A percentile compares a stretch with the other conserved stretches of the same genome.
These are phyloP conservation scores for Phallus indusiatus DNA, from an alignment of 768 basidiomycete genomes.

Conservation along the genomic window DNA sequence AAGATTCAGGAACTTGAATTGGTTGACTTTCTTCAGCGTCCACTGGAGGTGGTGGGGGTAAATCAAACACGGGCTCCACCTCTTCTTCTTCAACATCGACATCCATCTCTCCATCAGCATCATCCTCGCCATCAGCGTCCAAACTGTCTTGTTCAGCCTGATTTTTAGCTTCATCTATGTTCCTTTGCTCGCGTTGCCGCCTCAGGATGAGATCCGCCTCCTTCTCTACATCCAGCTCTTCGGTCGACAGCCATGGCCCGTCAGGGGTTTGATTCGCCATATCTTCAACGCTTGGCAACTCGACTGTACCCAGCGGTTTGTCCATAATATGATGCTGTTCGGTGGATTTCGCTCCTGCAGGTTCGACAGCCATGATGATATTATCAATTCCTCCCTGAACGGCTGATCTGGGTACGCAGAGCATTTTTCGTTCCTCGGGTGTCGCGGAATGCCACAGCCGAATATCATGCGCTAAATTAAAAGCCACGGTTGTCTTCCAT, in stretches of 20 bases:
- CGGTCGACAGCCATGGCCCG: background rate
- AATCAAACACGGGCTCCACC: slow-evolving; percentile 6
- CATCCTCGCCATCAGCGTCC: slow-evolving; percentile 29
- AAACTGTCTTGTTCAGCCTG: slow-evolving; percentile 32
- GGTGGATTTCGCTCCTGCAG: too few relatives aligned
- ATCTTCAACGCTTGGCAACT: background rate
- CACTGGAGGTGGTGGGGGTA: too few relatives aligned
- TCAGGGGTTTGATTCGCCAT: background rate
- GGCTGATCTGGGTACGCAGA: slow-evolving; percentile 30
- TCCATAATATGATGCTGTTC: slow-evolving; percentile 9
- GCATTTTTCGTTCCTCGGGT: slow-evolving; percentile 50
- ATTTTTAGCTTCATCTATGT: slow-evolving; percentile 14
- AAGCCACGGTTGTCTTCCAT: slow-evolving; percentile 86
- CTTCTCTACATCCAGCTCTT: slow-evolving; percentile 6
- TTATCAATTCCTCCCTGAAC: background rate
- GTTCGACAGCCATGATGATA: too few relatives aligned
- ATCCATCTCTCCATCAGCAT: slow-evolving; percentile 21
- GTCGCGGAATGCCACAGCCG: slow-evolving; percentile 77
- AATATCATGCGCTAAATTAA: slow-evolving; percentile 70
- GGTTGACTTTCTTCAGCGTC: slow-evolving; percentile 13
- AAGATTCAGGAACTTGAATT: slow-evolving; percentile 4
- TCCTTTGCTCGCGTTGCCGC: background rate
- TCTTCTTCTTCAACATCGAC: slow-evolving; percentile 20
- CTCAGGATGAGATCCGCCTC: background rate
- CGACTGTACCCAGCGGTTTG: slow-evolving; percentile 1